A percentile compares a stretch with the other conserved stretches of the same genome.
Evolutionary conservation across 139 green algal genomes (phyloP).

Genomic region (Chlamydomonas urium): DNA sequence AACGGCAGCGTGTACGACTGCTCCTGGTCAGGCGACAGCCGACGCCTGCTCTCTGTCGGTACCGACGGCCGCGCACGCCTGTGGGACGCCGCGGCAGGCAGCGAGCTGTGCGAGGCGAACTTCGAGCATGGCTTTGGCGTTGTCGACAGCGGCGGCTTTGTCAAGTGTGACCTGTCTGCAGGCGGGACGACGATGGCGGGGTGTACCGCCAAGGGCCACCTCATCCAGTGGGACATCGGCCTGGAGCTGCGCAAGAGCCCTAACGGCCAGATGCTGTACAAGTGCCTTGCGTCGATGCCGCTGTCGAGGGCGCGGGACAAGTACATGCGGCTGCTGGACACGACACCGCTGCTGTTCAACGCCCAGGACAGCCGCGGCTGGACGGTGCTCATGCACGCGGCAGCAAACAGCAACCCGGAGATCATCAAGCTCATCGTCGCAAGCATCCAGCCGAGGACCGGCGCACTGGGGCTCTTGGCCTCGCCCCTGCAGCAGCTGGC

Average conservation of each 20-base stretch:
- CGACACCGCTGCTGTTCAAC: constrained; percentile 5
- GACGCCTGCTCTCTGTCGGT: constrained; percentile 34
- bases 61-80: constrained; percentile 30
- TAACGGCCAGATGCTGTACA: constrained; percentile 35
- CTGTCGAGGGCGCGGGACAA: background rate
- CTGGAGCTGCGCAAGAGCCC: constrained; percentile 27
- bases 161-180: constrained; percentile 33
- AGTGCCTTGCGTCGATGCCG: constrained; percentile 19
- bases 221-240: constrained; percentile 27
- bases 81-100: constrained; percentile 39
- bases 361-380: constrained; percentile 29
- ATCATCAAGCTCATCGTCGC: constrained; percentile 41
- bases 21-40: constrained; percentile 38
- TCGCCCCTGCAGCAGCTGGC: constrained; percentile 16
- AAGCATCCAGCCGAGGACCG: constrained; percentile 6
- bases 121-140: constrained; percentile 30
- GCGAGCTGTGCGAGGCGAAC: constrained; percentile 35
- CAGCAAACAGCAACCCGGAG: constrained; percentile 29
- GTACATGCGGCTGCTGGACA: constrained; percentile 6
- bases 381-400: constrained; percentile 41
- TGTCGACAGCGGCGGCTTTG: constrained; percentile 32
- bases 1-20: constrained; percentile 42
- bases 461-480: constrained; percentile 28
- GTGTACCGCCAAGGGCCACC: constrained; percentile 32
- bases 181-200: constrained; percentile 27